Base-by-base conservation (phyloP, 192 early-diverging fungal genomes). In the Polychytrium aggregatum region DNA sequence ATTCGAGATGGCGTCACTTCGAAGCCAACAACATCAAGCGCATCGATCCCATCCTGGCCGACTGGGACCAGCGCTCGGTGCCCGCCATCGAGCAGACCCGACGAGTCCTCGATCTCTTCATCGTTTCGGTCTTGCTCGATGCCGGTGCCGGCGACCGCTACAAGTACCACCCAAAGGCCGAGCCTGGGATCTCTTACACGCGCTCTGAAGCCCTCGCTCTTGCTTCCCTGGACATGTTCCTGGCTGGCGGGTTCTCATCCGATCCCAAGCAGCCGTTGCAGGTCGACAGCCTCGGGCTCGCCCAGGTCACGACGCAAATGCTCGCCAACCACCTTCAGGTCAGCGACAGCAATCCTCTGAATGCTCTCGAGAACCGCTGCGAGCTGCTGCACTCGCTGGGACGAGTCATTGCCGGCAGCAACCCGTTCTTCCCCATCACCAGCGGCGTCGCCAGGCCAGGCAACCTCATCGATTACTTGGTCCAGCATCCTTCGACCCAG, bases 41-140 rank as follows among this genome's bases (percentile, higher is more conserved):
- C 27, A 54, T 63, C 33, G 14, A 22, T 8, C 50, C 46, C 10
- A 51, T 58, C 7, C 20, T 55, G 24, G 62, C 42, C 10, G 39
- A 47, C 0, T 55, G 56, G 44, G 41, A 63, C 30, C 43, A 41
- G 42, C 79, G 79, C 57, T 74, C 72, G 13, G 69, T 58, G n/a
- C 56, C 69, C 41, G 3, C 27, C 16, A n/a, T 48, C 3, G 69
- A 68, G 39, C 20, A 4, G 16, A 60, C 67, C 1, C 72, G 88
- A 7, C 69, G 88, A 10, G 41, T 88, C 0, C 58, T 93, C 6
- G 92, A 96, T 60, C 62, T 96, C 43, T 82, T 88, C 46, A 76
- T 93, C 18, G 85, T 90, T 0, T 88, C 86, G 1, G 92, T 96
- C 3, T 72, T 96, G 8, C 65, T 96, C 2, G 92, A 96, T 55